Percentiles rank a stretch among this genome's conserved stretches.
These are phyloP conservation scores for Volvox africanus DNA, from an alignment of 139 green algal genomes.

Conservation along the genomic window DNA sequence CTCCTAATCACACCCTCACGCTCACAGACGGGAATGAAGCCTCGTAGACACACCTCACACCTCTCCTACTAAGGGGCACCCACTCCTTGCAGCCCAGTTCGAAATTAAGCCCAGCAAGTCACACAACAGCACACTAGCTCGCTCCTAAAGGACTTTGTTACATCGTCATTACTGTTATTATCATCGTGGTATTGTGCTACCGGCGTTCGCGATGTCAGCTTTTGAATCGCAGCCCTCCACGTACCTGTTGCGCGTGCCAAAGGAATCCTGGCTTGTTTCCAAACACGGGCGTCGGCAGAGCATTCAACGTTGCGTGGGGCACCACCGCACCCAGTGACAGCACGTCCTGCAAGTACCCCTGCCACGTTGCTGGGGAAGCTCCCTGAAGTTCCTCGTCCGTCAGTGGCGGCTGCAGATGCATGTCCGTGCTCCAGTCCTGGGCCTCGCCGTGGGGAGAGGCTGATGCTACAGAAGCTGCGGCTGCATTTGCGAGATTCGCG, in stretches of 20 bases:
- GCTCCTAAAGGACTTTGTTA: too few species aligned
- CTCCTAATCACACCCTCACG: not conserved
- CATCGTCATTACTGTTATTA: too few species aligned
- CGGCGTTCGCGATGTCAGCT: too few species aligned
- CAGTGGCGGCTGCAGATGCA: not conserved
- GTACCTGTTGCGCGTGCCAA: not conserved
- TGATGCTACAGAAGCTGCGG: not conserved
- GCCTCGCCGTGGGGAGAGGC: not conserved
- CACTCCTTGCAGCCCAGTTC: too few species aligned
- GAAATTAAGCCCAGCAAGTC: too few species aligned
- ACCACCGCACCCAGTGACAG: not conserved
- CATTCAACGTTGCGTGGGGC: too few species aligned
- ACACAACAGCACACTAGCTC: too few species aligned
- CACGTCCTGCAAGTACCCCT: not conserved
- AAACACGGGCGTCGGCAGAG: not conserved
- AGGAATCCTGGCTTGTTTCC: conserved; percentile 7
- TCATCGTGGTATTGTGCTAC: too few species aligned
- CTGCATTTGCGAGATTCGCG: not conserved
- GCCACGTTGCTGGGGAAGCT: not conserved
- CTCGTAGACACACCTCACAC: too few species aligned
- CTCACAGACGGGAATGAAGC: not conserved
- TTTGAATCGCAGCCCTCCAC: too few species aligned
- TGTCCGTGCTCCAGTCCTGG: not conserved
- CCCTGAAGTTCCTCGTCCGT: not conserved
- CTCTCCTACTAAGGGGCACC: too few species aligned